A percentile compares a stretch with the other conserved stretches of the same genome.
These are phyloP conservation scores for Xylariales sp. DNA, from an alignment of 2,329 filamentous ascomycete genomes.

Conservation along the genomic window DNA sequence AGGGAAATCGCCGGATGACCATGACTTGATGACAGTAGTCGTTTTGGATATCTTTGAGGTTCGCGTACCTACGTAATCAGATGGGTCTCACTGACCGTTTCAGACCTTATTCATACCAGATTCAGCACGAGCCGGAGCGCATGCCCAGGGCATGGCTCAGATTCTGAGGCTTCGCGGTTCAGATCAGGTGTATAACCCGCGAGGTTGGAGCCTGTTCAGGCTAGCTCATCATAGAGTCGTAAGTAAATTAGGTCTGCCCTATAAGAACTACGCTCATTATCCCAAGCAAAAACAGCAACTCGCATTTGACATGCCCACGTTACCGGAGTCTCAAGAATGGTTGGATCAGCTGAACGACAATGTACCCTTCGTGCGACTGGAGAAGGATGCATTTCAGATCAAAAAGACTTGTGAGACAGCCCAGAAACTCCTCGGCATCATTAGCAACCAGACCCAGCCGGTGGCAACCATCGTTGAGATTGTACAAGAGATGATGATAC, in stretches of 20 bases:
- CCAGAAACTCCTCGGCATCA: slow-evolving; percentile 19
- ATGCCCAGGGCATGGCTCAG: slow-evolving; percentile 36
- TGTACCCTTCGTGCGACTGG: slow-evolving; percentile 21
- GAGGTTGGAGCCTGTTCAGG: slow-evolving; percentile 35
- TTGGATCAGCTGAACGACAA: slow-evolving; percentile 26
- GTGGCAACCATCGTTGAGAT: slow-evolving; percentile 18
- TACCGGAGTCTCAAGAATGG: slow-evolving; percentile 26
- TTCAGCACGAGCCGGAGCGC: slow-evolving; percentile 21
- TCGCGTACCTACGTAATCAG: slow-evolving; percentile 1
- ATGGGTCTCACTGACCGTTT: background rate
- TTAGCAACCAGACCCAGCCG: slow-evolving; percentile 11
- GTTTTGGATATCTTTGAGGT: slow-evolving; percentile 37
- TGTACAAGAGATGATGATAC: slow-evolving; percentile 24
- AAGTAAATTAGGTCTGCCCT: too few species aligned
- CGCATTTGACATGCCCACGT: slow-evolving; percentile 22
- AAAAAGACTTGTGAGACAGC: slow-evolving; percentile 26
- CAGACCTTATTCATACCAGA: slow-evolving; percentile 30
- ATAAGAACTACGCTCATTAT: background rate
- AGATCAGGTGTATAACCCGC: slow-evolving; percentile 28
- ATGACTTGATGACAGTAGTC: slow-evolving; percentile 35
- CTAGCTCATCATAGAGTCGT: slow-evolving; percentile 33
- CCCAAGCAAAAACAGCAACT: slow-evolving; percentile 31
- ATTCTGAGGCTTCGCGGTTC: slow-evolving; percentile 32
- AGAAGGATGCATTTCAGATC: slow-evolving; percentile 24
- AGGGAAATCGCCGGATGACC: slow-evolving; percentile 32